A percentile compares a stretch with the other conserved stretches of the same genome.
phyloP scores from a whole-genome alignment of 2,329 filamentous ascomycete genomes.

The Trichoderma sp. region DNA sequence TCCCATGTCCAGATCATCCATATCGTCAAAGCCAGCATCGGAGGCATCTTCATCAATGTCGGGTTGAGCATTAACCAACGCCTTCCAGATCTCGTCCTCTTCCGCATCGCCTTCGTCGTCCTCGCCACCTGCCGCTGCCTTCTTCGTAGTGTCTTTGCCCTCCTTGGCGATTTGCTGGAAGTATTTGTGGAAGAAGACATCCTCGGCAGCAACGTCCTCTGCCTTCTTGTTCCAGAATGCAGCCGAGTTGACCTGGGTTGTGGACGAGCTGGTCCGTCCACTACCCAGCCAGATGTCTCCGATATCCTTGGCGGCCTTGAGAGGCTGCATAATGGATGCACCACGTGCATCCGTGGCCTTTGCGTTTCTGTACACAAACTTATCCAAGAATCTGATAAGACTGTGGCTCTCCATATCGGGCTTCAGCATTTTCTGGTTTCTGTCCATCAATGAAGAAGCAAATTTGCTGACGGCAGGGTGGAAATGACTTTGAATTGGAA shows the following conservation, averaged over 20 bases:
- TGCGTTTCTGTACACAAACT: constrained; percentile 96
- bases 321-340: constrained; percentile 94
- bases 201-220: constrained; percentile 85
- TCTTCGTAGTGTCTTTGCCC: constrained; percentile 55
- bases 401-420: constrained; percentile 89
- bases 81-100: constrained; percentile 89
- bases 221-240: constrained; percentile 88
- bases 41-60: constrained; percentile 58
- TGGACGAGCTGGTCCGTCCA: constrained; percentile 44
- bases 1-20: constrained; percentile 52
- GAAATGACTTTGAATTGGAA: constrained; percentile 64
- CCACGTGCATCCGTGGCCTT: constrained; percentile 75
- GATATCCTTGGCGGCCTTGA: constrained; percentile 55
- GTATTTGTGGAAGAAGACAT: constrained; percentile 98
- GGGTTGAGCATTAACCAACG: constrained; percentile 77
- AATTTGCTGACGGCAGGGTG: constrained; percentile 91
- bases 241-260: constrained; percentile 71
- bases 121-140: constrained; percentile 49
- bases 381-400: constrained; percentile 92
- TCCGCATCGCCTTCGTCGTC: constrained; percentile 47
- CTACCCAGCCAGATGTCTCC: constrained; percentile 59
- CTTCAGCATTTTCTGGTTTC: constrained; percentile 75
- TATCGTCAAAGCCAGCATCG: constrained; percentile 51
- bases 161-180: constrained; percentile 74
- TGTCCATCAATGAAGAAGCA: constrained; percentile 69